phyloP scores from a whole-genome alignment of 2,329 filamentous ascomycete genomes.

The Alternaria incomplexa region DNA sequence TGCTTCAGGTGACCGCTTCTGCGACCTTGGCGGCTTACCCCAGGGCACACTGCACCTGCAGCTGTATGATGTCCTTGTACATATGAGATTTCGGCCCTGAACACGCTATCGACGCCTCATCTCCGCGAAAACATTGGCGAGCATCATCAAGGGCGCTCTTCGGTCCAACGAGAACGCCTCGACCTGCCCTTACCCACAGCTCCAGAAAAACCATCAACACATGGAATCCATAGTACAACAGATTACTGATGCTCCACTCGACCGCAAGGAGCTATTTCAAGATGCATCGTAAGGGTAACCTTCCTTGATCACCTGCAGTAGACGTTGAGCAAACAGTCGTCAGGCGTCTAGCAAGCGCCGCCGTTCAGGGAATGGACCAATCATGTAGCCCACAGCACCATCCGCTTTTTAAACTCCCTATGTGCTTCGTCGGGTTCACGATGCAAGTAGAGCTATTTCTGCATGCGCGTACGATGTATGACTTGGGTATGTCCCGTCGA shows the following conservation, averaged over 20 bases:
- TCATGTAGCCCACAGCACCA: neutral
- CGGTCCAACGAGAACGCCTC: neutral
- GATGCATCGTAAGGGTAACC: neutral
- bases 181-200: neutral
- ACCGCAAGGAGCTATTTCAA: neutral
- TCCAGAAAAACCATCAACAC: neutral
- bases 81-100: neutral
- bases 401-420: neutral
- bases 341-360: constrained; percentile 6
- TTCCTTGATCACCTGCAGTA: neutral
- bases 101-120: neutral
- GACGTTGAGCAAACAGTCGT: neutral
- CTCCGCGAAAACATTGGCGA: neutral
- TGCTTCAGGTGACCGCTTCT: constrained; percentile 10
- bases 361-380: neutral
- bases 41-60: neutral
- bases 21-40: constrained; percentile 11
- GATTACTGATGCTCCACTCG: neutral
- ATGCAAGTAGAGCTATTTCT: neutral
- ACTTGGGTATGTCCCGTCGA: neutral
- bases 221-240: neutral
- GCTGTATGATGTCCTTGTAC: neutral
- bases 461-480: neutral
- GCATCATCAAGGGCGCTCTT: neutral
- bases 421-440: neutral